These are phyloP conservation scores for Chlorella sp. DNA, from an alignment of 139 green algal genomes.

Conservation along the genomic window DNA sequence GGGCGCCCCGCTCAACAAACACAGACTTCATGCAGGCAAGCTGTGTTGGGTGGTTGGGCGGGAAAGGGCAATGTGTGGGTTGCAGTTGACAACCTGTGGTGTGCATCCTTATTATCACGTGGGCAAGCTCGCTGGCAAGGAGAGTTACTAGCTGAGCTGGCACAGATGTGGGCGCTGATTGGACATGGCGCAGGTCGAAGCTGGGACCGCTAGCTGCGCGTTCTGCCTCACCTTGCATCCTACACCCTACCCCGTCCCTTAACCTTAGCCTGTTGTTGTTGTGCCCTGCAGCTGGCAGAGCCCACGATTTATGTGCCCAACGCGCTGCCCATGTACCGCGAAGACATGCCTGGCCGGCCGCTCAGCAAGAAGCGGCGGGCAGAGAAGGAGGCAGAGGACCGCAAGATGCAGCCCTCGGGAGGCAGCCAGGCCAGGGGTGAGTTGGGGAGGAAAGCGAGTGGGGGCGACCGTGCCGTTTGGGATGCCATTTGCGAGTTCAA, in stretches of 20 bases:
- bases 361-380: slow-evolving; percentile 44
- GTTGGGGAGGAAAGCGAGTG: too few relatives aligned
- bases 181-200: too few relatives aligned
- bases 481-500: background rate
- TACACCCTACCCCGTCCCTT: too few relatives aligned
- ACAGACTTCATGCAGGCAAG: slow-evolving; percentile 9
- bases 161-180: too few relatives aligned
- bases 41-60: background rate
- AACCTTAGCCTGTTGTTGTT: background rate
- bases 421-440: slow-evolving; percentile 12
- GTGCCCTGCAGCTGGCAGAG: slow-evolving; percentile 50
- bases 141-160: too few relatives aligned
- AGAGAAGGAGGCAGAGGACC: slow-evolving; percentile 45
- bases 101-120: too few relatives aligned
- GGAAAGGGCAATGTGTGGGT: background rate
- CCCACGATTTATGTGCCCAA: slow-evolving; percentile 85
- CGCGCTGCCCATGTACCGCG: slow-evolving; percentile 85
- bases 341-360: slow-evolving; percentile 45
- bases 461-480: too few relatives aligned
- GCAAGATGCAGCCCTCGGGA: slow-evolving; percentile 47
- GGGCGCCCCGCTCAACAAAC: slow-evolving; percentile 49
- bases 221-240: too few relatives aligned
- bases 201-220: too few relatives aligned
- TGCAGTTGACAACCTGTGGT: too few relatives aligned
- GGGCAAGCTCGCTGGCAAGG: too few relatives aligned